Conservation (phyloP, 2,329 filamentous ascomycete genomes). For the Esteya vermicola region DNA sequence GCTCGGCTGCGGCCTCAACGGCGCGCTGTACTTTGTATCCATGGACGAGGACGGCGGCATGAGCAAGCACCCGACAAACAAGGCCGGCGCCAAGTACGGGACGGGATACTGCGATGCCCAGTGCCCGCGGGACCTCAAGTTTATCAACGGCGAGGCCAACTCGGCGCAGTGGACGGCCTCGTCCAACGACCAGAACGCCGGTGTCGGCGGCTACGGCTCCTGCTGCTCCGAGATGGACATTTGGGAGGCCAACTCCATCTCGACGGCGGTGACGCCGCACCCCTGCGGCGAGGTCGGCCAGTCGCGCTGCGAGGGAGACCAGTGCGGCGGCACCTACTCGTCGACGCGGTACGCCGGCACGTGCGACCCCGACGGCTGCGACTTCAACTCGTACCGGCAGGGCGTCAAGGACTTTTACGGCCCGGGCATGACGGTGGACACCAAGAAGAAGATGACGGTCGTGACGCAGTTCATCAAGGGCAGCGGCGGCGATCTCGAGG, state of each 20-base stretch:
- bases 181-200: slow-evolving; percentile 34
- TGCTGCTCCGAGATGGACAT: slow-evolving; percentile 45
- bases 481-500: slow-evolving; percentile 27
- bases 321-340: slow-evolving; percentile 34
- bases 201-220: slow-evolving; percentile 30
- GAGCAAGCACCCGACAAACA: slow-evolving; percentile 26
- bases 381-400: slow-evolving; percentile 51
- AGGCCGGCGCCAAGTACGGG: slow-evolving; percentile 34
- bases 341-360: slow-evolving; percentile 24
- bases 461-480: slow-evolving; percentile 44
- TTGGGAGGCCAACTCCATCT: slow-evolving; percentile 50
- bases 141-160: slow-evolving; percentile 26
- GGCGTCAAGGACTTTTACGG: slow-evolving; percentile 43
- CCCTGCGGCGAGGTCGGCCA: slow-evolving; percentile 32
- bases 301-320: slow-evolving; percentile 23
- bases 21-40: slow-evolving; percentile 36
- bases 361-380: slow-evolving; percentile 52
- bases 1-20: slow-evolving; percentile 50
- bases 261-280: slow-evolving; percentile 44
- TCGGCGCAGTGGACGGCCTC: slow-evolving; percentile 31
- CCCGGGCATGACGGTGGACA: slow-evolving; percentile 40
- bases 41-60: slow-evolving; percentile 37
- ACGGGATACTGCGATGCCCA: slow-evolving; percentile 37
- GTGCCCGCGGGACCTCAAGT: slow-evolving; percentile 30
- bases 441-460: slow-evolving; percentile 41